Conservation (phyloP, 805 yeast species). For the Metahyphopichia silvanorum region DNA sequence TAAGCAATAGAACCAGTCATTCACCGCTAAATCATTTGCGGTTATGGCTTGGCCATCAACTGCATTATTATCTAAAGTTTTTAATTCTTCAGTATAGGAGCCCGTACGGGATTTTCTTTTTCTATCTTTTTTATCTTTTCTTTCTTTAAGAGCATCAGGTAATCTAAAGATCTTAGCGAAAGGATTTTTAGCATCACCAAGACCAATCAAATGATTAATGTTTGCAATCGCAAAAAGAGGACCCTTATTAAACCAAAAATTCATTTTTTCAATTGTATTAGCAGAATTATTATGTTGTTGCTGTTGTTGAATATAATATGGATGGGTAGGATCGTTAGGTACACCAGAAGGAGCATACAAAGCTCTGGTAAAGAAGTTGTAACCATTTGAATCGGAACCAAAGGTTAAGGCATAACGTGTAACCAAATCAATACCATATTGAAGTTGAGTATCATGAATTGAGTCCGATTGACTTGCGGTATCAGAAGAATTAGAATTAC, state of each 20-base stretch:
- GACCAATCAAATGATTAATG: constrained; percentile 70
- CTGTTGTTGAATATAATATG: constrained; percentile 27
- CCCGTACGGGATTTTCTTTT: constrained; percentile 41
- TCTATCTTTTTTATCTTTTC: constrained; percentile 69
- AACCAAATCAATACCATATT: constrained; percentile 58
- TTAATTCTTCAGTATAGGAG: constrained; percentile 12
- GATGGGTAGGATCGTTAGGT: constrained; percentile 28
- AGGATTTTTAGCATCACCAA: constrained; percentile 73
- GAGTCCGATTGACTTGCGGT: constrained; percentile 14
- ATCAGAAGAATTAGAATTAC: constrained; percentile 6
- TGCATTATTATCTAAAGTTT: constrained; percentile 7
- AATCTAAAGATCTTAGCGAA: constrained; percentile 71
- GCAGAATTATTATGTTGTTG: constrained; percentile 16
- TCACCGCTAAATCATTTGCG: constrained; percentile 31
- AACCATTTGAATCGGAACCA: constrained; percentile 63
- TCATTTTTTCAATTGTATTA: constrained; percentile 45
- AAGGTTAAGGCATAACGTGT: constrained; percentile 63
- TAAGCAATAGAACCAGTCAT: constrained; percentile 58
- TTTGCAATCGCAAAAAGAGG: constrained; percentile 75
- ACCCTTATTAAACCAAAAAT: constrained; percentile 75
- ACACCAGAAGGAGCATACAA: constrained; percentile 33
- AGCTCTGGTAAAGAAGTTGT: constrained; percentile 54
- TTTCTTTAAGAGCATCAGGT: constrained; percentile 67
- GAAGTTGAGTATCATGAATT: constrained; percentile 44
- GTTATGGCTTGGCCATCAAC: constrained; percentile 28